These are phyloP conservation scores for Balansia obtecta DNA, from an alignment of 2,329 filamentous ascomycete genomes.

Conservation along the genomic window DNA sequence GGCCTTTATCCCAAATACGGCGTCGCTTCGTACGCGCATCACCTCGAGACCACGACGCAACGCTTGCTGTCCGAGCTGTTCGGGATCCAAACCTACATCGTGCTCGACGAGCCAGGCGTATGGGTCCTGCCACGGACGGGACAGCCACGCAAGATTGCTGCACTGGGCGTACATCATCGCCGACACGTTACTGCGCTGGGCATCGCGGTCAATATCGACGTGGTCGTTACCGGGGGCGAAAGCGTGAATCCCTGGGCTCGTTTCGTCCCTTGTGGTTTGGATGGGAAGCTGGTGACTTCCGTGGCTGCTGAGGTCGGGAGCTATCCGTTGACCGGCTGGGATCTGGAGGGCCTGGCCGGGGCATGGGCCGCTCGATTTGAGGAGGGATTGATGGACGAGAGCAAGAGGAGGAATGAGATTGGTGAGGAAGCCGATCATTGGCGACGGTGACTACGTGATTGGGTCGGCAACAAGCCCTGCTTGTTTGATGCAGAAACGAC, in stretches of 20 bases:
- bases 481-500: neutral
- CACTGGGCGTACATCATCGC: constrained; percentile 81
- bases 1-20: constrained; percentile 43
- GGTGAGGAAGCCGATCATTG: neutral
- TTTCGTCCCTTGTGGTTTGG: constrained; percentile 83
- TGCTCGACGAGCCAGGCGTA: constrained; percentile 73
- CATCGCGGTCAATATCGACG: constrained; percentile 64
- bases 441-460: neutral
- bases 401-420: constrained; percentile 12
- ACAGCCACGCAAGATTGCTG: constrained; percentile 62
- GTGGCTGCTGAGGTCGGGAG: constrained; percentile 40
- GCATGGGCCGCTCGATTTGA: constrained; percentile 23
- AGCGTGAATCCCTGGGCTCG: constrained; percentile 44
- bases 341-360: constrained; percentile 17
- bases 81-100: constrained; percentile 42
- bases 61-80: constrained; percentile 44
- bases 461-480: neutral
- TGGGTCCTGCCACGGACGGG: constrained; percentile 42
- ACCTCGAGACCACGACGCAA: constrained; percentile 68
- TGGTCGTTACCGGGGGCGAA: constrained; percentile 34
- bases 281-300: constrained; percentile 68
- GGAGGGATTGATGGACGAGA: constrained; percentile 17
- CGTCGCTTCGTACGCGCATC: constrained; percentile 63
- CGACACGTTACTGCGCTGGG: constrained; percentile 77
- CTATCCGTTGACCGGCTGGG: constrained; percentile 11